phyloP scores from a whole-genome alignment of 331 rosid genomes.

The Malus hybrid region DNA sequence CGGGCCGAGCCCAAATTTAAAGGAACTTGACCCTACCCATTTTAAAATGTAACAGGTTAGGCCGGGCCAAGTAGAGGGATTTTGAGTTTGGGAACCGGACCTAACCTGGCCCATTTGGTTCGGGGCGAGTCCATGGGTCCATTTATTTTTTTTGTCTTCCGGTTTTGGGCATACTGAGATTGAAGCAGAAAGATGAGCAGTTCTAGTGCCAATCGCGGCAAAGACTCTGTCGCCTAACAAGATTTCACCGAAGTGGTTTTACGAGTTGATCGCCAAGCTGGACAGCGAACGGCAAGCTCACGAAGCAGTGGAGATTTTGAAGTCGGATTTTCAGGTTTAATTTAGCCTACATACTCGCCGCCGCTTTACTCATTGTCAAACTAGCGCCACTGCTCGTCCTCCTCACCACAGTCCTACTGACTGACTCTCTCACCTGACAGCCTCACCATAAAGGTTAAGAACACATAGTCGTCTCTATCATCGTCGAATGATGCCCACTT shows the following conservation, averaged over 20 bases:
- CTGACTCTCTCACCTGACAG: slow-evolving; percentile 42
- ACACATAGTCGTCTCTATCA: slow-evolving; percentile 32
- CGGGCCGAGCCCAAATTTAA: rapidly evolving
- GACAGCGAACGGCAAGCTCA: slow-evolving; percentile 46
- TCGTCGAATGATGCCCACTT: slow-evolving; percentile 29
- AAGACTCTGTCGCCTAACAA: slow-evolving; percentile 36
- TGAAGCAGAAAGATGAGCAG: rapidly evolving
- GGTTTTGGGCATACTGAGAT: too few species aligned
- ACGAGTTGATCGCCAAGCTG: slow-evolving; percentile 53
- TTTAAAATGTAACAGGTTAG: too few species aligned
- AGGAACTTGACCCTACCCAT: too few species aligned
- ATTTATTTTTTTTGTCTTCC: too few species aligned
- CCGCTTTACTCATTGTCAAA: slow-evolving; percentile 68
- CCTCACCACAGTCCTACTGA: slow-evolving; percentile 56
- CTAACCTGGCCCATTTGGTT: too few species aligned
- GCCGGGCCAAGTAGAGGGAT: too few species aligned
- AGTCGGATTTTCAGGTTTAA: too few species aligned
- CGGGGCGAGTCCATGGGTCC: too few species aligned
- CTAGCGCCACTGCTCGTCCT: slow-evolving; percentile 30
- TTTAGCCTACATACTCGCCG: slow-evolving; percentile 80
- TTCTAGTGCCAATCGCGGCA: slow-evolving; percentile 27
- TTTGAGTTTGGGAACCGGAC: too few species aligned
- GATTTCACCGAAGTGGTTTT: slow-evolving; percentile 38
- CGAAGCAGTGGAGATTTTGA: too few species aligned
- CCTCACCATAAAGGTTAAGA: slow-evolving; percentile 66